phyloP scores from a whole-genome alignment of 2,329 filamentous ascomycete species.

The Pestalotiopsis sp. region DNA sequence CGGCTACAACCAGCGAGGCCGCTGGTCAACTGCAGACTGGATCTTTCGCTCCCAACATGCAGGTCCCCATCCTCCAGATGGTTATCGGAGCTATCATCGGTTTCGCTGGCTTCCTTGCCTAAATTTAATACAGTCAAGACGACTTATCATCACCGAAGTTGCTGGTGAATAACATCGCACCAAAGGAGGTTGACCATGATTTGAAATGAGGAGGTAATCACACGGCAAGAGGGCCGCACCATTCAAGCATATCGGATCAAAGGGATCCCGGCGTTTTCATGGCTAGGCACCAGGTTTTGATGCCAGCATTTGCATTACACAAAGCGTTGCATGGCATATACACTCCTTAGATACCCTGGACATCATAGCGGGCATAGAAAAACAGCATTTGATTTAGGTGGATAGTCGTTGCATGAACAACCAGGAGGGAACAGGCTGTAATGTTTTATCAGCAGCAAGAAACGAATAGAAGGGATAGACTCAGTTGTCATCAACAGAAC shows the following conservation, averaged over 20 bases:
- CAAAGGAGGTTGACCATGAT: background rate
- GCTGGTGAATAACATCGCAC: background rate
- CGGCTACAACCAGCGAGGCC: constrained; percentile 13
- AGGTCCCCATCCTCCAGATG: constrained; percentile 19
- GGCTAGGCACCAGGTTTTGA: constrained; percentile 9
- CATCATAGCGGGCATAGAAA: constrained; percentile 19
- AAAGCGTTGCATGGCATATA: constrained; percentile 21
- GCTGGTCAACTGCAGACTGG: constrained; percentile 27
- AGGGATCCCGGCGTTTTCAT: background rate
- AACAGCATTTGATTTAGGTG: constrained; percentile 1
- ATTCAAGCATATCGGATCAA: constrained; percentile 9
- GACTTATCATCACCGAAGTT: background rate
- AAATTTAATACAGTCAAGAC: background rate
- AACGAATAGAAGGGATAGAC: constrained; percentile 8
- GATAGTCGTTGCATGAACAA: background rate
- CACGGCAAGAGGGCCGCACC: background rate
- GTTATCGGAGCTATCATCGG: constrained; percentile 26
- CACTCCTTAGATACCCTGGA: constrained; percentile 22
- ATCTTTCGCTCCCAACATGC: constrained; percentile 14
- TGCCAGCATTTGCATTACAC: constrained; percentile 20
- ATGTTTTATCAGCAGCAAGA: background rate
- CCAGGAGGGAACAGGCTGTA: background rate
- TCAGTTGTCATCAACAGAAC: background rate
- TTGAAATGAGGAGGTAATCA: background rate
- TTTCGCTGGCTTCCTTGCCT: constrained; percentile 17